These are phyloP conservation scores for Penstemon davidsonii DNA, from an alignment of 257 asterid species.

Conservation along the genomic window DNA sequence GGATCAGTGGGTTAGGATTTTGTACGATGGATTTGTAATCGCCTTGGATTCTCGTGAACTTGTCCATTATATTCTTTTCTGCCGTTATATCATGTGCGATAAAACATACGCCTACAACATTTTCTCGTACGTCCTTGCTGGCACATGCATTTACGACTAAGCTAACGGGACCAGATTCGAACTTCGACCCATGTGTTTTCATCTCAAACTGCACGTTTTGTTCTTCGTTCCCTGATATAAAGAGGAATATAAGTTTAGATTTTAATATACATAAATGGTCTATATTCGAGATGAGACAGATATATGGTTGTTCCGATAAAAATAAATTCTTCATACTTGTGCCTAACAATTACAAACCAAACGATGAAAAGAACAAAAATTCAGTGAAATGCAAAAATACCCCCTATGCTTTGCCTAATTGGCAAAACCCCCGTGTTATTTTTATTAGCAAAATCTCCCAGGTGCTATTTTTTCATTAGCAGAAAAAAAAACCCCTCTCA, in stretches of 20 bases:
- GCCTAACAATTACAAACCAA: too few species aligned
- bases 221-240: constrained; percentile 77
- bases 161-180: constrained; percentile 70
- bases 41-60: constrained; percentile 90
- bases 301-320: too few species aligned
- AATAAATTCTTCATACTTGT: too few species aligned
- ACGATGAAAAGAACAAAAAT: too few species aligned
- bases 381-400: too few species aligned
- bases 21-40: constrained; percentile 87
- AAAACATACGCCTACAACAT: constrained; percentile 88
- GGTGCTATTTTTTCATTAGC: too few species aligned
- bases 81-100: constrained; percentile 89
- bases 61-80: constrained; percentile 88
- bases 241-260: neutral
- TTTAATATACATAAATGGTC: neutral
- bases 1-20: constrained; percentile 85
- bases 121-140: constrained; percentile 82
- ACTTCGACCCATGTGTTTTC: constrained; percentile 57
- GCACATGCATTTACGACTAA: constrained; percentile 89
- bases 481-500: too few species aligned
- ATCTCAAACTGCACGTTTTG: constrained; percentile 80
- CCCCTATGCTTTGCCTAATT: too few species aligned
- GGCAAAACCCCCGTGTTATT: too few species aligned
- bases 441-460: too few species aligned
- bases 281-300: neutral